phyloP scores from a whole-genome alignment of 768 basidiomycete species.

The Tricholoma hemisulphureum region DNA sequence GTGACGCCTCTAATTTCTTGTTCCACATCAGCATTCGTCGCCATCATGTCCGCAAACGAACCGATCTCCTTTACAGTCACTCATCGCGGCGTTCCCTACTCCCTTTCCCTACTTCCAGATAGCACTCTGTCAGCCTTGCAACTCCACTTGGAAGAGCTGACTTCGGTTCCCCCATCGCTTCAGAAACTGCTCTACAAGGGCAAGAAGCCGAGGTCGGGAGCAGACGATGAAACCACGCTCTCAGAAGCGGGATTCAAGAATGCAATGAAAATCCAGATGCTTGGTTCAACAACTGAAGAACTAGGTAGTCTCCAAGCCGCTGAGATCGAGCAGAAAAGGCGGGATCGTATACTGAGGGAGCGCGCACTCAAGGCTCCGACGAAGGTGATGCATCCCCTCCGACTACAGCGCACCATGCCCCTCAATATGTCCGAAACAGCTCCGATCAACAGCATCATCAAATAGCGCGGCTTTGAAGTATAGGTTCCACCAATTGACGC shows the following conservation, averaged over 20 bases:
- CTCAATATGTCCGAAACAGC: slow-evolving; percentile 30
- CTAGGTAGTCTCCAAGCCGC: slow-evolving; percentile 50
- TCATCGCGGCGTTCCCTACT: slow-evolving; percentile 49
- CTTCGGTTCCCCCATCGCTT: slow-evolving; percentile 57
- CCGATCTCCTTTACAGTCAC: slow-evolving; percentile 30
- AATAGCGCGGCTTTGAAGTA: slow-evolving; percentile 42
- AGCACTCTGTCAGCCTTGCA: slow-evolving; percentile 53
- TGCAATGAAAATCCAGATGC: slow-evolving; percentile 66
- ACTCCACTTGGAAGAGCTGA: slow-evolving; percentile 56
- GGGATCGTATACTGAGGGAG: slow-evolving; percentile 58
- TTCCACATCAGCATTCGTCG: background rate
- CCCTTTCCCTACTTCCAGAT: slow-evolving; percentile 48
- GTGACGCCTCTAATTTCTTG: background rate
- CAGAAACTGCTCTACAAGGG: slow-evolving; percentile 78
- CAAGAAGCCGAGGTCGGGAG: slow-evolving; percentile 43
- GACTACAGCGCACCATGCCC: background rate
- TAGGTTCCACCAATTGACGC: slow-evolving; percentile 62
- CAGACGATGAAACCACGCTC: slow-evolving; percentile 29
- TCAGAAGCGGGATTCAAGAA: slow-evolving; percentile 54
- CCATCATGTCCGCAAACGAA: slow-evolving; percentile 13
- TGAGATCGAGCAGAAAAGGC: slow-evolving; percentile 57
- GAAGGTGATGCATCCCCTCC: slow-evolving; percentile 43
- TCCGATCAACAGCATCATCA: slow-evolving; percentile 54
- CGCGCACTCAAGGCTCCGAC: slow-evolving; percentile 54
- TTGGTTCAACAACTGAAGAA: slow-evolving; percentile 64